Evolutionary conservation across 2,329 filamentous ascomycete genomes (phyloP).

Genomic region (Plectosphaerella plurivora): DNA sequence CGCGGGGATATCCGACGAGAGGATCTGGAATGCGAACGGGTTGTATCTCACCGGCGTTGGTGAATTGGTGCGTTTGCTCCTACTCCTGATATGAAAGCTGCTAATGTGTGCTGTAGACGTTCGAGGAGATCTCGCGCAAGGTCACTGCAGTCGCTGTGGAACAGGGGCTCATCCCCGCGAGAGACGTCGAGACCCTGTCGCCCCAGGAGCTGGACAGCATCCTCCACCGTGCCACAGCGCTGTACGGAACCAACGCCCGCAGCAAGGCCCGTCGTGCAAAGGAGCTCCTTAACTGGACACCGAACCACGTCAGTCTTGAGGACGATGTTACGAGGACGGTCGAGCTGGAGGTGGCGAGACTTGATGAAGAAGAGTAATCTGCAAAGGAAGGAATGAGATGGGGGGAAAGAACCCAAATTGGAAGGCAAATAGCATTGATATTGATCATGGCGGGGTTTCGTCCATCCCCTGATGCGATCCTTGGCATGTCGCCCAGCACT

Average conservation of each 20-base stretch:
- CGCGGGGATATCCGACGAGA: slow-evolving; percentile 9
- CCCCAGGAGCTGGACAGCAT: slow-evolving; percentile 39
- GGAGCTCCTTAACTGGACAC: slow-evolving; percentile 51
- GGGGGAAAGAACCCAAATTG: no score
- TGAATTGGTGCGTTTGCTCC: slow-evolving; percentile 18
- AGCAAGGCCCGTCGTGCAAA: slow-evolving; percentile 45
- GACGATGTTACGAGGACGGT: slow-evolving; percentile 29
- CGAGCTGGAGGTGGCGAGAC: slow-evolving; percentile 12
- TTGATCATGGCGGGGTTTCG: no score
- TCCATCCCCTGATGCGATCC: no score
- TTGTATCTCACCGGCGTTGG: slow-evolving; percentile 27
- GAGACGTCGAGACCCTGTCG: slow-evolving; percentile 21
- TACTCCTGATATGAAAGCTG: background rate
- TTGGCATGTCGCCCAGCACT: no score
- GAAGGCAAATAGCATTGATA: no score
- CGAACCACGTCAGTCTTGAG: slow-evolving; percentile 40
- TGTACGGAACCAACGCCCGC: slow-evolving; percentile 55
- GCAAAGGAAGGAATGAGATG: no score
- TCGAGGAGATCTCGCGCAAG: slow-evolving; percentile 22
- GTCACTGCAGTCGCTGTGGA: slow-evolving; percentile 19
- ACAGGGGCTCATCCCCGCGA: slow-evolving; percentile 17
- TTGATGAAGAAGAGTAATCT: background rate
- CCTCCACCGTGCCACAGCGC: slow-evolving; percentile 36
- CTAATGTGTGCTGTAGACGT: slow-evolving; percentile 14
- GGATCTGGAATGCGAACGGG: slow-evolving; percentile 32